Percentiles rank a stretch among this genome's conserved stretches.
phyloP scores from a whole-genome alignment of 129 eudicot genomes.

The Artemisia annua region DNA sequence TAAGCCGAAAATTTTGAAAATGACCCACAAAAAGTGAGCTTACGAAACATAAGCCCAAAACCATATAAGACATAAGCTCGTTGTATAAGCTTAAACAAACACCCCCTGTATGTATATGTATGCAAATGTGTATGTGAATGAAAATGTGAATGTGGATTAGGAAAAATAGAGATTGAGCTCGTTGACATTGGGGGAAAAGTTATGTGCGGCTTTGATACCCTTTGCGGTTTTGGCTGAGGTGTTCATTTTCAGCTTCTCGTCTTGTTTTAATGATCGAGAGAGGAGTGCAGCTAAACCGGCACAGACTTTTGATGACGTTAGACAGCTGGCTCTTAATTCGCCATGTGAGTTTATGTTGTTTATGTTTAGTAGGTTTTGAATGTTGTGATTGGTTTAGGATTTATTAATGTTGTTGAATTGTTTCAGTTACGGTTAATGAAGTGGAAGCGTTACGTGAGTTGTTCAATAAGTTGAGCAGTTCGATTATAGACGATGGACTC shows the following conservation, averaged over 20 bases:
- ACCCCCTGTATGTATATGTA: not conserved
- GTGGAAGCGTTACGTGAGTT: constrained; percentile 53
- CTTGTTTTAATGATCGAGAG: constrained; percentile 27
- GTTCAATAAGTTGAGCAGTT: constrained; percentile 49
- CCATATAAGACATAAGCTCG: too few species aligned
- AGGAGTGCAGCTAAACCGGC: constrained; percentile 18
- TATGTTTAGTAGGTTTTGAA: not conserved
- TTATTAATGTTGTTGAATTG: not conserved
- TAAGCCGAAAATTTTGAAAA: too few species aligned
- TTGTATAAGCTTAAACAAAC: too few species aligned
- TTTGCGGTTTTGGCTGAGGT: constrained; percentile 30
- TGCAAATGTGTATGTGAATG: not conserved
- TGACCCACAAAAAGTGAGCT: too few species aligned
- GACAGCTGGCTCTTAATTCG: constrained; percentile 42
- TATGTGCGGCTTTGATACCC: constrained; percentile 41
- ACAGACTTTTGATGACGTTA: constrained; percentile 31
- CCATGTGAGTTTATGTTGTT: constrained; percentile 34
- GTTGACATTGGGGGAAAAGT: constrained; percentile 36
- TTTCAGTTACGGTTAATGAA: constrained; percentile 54
- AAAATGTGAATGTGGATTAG: constrained; percentile 37
- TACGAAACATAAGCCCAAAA: too few species aligned
- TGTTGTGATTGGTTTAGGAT: constrained; percentile 5
- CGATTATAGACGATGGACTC: constrained; percentile 55
- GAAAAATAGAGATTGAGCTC: constrained; percentile 47
- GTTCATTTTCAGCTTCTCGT: constrained; percentile 24